phyloP scores from a whole-genome alignment of 805 yeast genomes.

The Saccharomycopsis synnaedendra region DNA sequence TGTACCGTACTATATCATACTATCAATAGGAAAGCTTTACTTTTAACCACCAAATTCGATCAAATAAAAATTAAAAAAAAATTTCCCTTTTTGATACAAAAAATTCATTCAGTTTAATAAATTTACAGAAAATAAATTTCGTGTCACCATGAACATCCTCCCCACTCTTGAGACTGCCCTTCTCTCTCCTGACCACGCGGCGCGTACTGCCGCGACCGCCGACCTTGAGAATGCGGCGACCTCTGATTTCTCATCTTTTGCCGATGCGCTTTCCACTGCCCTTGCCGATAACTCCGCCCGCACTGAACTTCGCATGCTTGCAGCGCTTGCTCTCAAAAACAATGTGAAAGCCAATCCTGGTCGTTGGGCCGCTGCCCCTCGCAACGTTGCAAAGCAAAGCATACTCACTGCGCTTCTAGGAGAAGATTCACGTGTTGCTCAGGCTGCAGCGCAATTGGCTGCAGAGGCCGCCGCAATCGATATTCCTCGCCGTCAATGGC shows the following conservation, averaged over 20 bases:
- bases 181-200: slow-evolving; percentile 49
- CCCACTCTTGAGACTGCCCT: slow-evolving; percentile 71
- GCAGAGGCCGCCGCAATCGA: slow-evolving; percentile 97
- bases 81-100: neutral
- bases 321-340: slow-evolving; percentile 81
- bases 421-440: slow-evolving; percentile 67
- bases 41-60: neutral
- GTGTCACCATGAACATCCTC: slow-evolving; percentile 43
- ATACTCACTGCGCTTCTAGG: slow-evolving; percentile 55
- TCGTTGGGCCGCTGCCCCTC: slow-evolving; percentile 51
- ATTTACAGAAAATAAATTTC: neutral
- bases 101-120: neutral
- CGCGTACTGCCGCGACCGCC: slow-evolving; percentile 68
- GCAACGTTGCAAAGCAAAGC: slow-evolving; percentile 46
- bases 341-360: slow-evolving; percentile 75
- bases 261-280: slow-evolving; percentile 58
- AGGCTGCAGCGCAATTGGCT: slow-evolving; percentile 83
- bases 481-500: slow-evolving; percentile 82
- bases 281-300: slow-evolving; percentile 53
- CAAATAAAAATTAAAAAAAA: neutral
- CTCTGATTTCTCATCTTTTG: slow-evolving; percentile 66
- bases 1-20: too few species aligned
- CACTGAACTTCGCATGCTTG: slow-evolving; percentile 81
- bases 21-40: neutral
- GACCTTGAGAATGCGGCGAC: slow-evolving; percentile 61